Base-by-base conservation (phyloP, 2,329 filamentous ascomycete species). In the Diaporthe citrichinensis region DNA sequence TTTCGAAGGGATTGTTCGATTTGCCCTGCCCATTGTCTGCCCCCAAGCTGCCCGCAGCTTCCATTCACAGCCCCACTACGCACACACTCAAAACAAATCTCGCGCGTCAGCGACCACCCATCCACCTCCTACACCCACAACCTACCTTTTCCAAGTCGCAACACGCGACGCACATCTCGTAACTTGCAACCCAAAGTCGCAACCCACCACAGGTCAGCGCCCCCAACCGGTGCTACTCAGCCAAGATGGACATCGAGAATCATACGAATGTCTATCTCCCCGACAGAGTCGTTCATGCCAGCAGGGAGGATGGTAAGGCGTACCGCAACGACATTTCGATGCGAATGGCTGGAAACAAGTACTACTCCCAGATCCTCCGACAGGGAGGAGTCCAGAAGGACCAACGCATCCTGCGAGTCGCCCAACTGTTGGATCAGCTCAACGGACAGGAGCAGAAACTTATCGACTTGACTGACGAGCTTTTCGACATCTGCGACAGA, bases 221-320 rank as follows among this genome's bases (percentile, higher is more conserved):
- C 41, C 23, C 39, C 67, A 28, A 41, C 2, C 23, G 36, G 49
- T 9, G 10, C 34, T 41, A 8, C 49, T 31, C 15, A 34, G 7
- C 14, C 65, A 69, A 41, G 34, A 74, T 74, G 73, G 55, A 71
- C 20, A 34, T 34, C 28, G 39, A 73, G 46, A 55, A 61, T 12
- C 61, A 65, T 20, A 34, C 31, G 15, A n/a, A 55, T 15, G 71
- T 65, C 25, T 73, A 73, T 25, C 58, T 65, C 25, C 36, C 36
- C 28, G 23, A 65, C 12, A 44, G 17, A 20, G 61, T 65, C 25
- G 28, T 73, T 31, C 25, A 73, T 2, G 49, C 58, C 49, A 73
- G 71, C 58, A 55, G 39, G 49, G 23, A 49, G 71, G 71, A 36
- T 55, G 71, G 39, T 25, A 10, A 53, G 20, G 57, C 41, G 4